phyloP scores from a whole-genome alignment of 139 green algal species.

The Chlamydomonas sp. region DNA sequence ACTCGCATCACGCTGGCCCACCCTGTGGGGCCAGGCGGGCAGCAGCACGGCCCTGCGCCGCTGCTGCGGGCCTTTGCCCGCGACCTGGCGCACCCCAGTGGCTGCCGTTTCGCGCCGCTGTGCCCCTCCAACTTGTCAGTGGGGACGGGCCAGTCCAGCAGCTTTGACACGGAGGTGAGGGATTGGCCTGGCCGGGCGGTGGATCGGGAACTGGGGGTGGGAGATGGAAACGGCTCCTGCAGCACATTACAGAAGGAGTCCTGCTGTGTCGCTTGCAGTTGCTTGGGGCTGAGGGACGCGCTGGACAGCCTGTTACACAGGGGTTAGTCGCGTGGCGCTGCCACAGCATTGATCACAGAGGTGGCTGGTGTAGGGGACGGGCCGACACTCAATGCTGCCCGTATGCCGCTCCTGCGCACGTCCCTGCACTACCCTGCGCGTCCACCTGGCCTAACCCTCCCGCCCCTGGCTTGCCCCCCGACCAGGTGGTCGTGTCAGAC shows the following conservation, averaged over 20 bases:
- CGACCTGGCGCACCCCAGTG: slow-evolving; percentile 12
- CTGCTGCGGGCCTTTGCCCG: slow-evolving; percentile 25
- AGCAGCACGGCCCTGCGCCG: neutral
- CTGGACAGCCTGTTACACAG: neutral
- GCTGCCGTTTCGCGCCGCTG: slow-evolving; percentile 23
- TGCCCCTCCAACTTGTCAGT: slow-evolving; percentile 23
- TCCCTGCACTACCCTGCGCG: neutral
- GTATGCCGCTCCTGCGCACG: too few species aligned
- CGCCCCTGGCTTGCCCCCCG: neutral
- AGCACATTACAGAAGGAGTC: neutral
- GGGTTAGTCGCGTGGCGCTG: neutral
- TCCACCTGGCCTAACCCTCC: neutral
- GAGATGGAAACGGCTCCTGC: neutral
- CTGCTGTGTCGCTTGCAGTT: neutral
- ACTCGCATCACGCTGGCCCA: neutral
- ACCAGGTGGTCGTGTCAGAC: slow-evolving; percentile 23
- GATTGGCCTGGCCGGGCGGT: neutral
- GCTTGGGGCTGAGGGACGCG: neutral
- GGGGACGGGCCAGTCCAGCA: neutral
- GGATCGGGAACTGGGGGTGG: too few species aligned
- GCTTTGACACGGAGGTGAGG: slow-evolving; percentile 14
- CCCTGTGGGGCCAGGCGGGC: neutral
- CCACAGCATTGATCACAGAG: neutral
- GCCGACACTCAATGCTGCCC: too few species aligned
- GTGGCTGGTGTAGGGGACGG: too few species aligned